Evolutionary conservation across 2,329 filamentous ascomycete species (phyloP).

Genomic region (Botrytis pseudocinerea): DNA sequence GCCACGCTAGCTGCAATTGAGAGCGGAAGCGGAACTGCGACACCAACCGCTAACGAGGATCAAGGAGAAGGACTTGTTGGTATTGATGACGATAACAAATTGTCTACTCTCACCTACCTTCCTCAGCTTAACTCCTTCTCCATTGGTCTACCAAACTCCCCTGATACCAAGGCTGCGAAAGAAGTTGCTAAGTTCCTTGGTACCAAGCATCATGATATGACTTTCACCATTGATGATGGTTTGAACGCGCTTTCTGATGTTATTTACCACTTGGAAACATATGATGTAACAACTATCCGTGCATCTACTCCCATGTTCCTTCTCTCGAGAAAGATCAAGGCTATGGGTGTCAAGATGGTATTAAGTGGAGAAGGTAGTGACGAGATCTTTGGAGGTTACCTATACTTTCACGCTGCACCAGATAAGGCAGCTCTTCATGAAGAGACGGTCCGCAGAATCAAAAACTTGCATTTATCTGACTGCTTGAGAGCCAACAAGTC

Average conservation of each 20-base stretch:
- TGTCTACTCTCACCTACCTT: constrained; percentile 86
- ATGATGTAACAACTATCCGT: constrained; percentile 97
- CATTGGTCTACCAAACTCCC: constrained; percentile 89
- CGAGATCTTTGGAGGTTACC: constrained; percentile 97
- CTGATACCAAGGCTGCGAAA: constrained; percentile 86
- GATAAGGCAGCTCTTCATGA: constrained; percentile 91
- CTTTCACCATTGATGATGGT: constrained; percentile 95
- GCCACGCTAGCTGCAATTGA: constrained; percentile 52
- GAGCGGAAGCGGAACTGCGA: constrained; percentile 46
- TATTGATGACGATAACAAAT: constrained; percentile 87
- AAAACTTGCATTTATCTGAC: constrained; percentile 95
- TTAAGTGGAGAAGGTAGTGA: constrained; percentile 95
- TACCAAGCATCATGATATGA: constrained; percentile 97
- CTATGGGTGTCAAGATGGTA: constrained; percentile 99
- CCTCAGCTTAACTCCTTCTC: constrained; percentile 98
- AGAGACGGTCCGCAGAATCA: constrained; percentile 90
- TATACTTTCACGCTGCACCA: constrained; percentile 96
- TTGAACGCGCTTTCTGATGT: constrained; percentile 96
- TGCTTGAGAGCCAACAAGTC: constrained; percentile 99
- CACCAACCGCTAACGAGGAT: constrained; percentile 55
- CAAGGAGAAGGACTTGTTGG: constrained; percentile 77
- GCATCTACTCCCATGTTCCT: constrained; percentile 99
- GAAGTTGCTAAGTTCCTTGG: constrained; percentile 96
- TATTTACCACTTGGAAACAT: constrained; percentile 96
- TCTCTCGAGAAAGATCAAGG: constrained; percentile 97